These are phyloP conservation scores for Acanthamoeba sp. DNA, from an alignment of 208 protist genomes.

Conservation along the genomic window DNA sequence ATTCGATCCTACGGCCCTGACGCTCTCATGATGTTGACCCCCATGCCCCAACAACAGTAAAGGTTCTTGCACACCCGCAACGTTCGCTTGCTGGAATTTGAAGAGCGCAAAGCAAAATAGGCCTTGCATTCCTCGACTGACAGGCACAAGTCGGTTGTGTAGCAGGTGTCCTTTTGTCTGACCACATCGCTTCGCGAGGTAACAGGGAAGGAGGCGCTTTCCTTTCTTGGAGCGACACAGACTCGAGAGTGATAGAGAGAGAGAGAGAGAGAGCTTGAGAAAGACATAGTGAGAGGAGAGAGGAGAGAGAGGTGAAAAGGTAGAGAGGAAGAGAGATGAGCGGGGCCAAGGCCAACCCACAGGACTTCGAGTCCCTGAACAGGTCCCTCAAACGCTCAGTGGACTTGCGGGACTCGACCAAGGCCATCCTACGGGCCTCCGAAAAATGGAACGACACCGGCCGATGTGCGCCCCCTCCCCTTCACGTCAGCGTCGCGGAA, in stretches of 20 bases:
- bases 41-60: not conserved
- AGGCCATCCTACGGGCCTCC: constrained; percentile 42
- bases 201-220: no score
- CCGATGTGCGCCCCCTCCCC: not conserved
- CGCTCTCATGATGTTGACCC: not conserved
- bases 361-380: constrained; percentile 38
- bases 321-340: not conserved
- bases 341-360: constrained; percentile 3
- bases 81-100: no score
- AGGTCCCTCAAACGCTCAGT: constrained; percentile 3
- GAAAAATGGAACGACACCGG: constrained; percentile 18
- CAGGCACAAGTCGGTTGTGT: no score
- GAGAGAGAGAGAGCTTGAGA: not conserved
- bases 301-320: not conserved
- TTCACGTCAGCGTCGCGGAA: no score
- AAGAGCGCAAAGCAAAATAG: no score
- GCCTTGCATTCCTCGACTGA: no score
- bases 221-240: no score
- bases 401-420: constrained; percentile 47
- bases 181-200: no score
- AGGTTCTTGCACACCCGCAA: no score
- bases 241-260: not conserved
- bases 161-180: no score
- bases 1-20: not conserved
- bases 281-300: not conserved